Conservation (phyloP, 2,329 filamentous ascomycete species). For the Hymenoscyphus linearis region DNA sequence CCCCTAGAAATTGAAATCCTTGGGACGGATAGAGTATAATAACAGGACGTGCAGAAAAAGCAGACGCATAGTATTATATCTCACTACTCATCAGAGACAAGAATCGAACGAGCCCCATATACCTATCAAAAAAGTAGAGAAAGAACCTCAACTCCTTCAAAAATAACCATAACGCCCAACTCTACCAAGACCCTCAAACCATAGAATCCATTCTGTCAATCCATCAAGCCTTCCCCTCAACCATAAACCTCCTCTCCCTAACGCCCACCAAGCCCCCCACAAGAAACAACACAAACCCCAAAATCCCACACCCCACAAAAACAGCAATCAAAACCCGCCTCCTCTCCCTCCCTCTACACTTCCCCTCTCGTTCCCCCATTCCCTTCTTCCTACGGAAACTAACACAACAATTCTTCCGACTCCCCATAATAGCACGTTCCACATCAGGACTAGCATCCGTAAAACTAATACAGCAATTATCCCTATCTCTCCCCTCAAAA, state of each 20-base stretch:
- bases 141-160: background rate
- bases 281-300: too few relatives aligned
- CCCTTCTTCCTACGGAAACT: conserved; percentile 8
- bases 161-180: background rate
- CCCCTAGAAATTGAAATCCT: background rate
- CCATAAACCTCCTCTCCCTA: background rate
- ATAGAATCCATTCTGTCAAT: too few relatives aligned
- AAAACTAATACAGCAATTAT: conserved; percentile 28
- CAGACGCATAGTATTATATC: background rate
- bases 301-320: background rate
- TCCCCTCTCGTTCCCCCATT: background rate
- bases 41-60: too few relatives aligned
- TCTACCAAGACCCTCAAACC: background rate
- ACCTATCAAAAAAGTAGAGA: background rate
- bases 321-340: background rate
- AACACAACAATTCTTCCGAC: conserved; percentile 24
- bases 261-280: too few relatives aligned
- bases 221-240: background rate
- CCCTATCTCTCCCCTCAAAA: conserved; percentile 2
- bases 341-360: conserved; percentile 1
- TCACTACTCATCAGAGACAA: background rate
- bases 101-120: background rate
- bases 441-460: conserved; percentile 23
- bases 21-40: background rate
- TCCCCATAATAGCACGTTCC: conserved; percentile 15